These are phyloP conservation scores for Erythrophleum ivorense DNA, from an alignment of 331 rosid genomes.

Conservation along the genomic window DNA sequence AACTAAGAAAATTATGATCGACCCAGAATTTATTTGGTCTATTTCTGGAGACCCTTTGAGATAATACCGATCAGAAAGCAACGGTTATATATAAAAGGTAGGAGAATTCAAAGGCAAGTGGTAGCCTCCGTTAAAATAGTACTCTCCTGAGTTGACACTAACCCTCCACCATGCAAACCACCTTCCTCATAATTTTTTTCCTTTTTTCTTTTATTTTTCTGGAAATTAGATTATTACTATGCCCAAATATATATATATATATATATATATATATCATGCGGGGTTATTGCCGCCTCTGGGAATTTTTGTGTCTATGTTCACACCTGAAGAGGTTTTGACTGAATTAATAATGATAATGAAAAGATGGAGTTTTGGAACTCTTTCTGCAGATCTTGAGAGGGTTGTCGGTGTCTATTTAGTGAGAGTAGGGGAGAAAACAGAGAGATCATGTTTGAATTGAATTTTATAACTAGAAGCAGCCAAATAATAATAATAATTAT, in stretches of 20 bases:
- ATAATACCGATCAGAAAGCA: conserved; percentile 20
- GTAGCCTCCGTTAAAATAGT: conserved; percentile 57
- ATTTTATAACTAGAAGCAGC: conserved; percentile 4
- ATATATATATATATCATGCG: not conserved
- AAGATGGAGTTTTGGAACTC: not conserved
- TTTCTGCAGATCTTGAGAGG: not conserved
- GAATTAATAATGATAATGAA: not conserved
- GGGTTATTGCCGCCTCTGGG: conserved; percentile 17
- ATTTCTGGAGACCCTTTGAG: conserved; percentile 33
- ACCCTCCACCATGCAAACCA: conserved; percentile 32
- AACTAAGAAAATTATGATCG: not conserved
- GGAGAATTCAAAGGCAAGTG: conserved; percentile 42
- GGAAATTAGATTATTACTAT: not conserved
- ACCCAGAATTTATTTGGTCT: conserved; percentile 33
- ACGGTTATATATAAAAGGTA: conserved; percentile 34
- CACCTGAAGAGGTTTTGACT: conserved; percentile 38
- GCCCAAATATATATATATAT: not conserved
- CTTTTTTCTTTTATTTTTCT: conserved; percentile 7
- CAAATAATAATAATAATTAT: not conserved
- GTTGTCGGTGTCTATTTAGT: conserved; percentile 46
- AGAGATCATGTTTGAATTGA: conserved; percentile 53
- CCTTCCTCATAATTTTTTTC: not conserved
- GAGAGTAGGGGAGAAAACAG: not conserved
- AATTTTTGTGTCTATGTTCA: conserved; percentile 35
- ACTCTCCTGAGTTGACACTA: not conserved